Evolutionary conservation across 495 filamentous ascomycete genomes (phyloP), one percentile per base, ranked within the genome.

Genomic region (Daldinia decipiens): DNA sequence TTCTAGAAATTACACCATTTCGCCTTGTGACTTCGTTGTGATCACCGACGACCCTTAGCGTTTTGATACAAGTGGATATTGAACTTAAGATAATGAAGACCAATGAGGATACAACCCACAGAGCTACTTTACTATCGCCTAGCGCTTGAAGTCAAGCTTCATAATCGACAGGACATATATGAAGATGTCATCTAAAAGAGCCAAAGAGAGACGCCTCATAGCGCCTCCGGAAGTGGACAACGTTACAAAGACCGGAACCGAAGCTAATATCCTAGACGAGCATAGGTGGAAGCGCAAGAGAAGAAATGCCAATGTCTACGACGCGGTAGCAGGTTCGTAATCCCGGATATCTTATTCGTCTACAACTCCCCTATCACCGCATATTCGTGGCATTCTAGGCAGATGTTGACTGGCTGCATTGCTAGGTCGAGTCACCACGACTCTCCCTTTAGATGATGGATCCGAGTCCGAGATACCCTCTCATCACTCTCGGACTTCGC

Each of bases 281-380:
- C 60, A 51, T 11, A 65, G 50, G 21, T 59, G 65, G 21, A 72
- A 72, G 60, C 70, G 70, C 26, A 67, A 61, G n/a, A 73, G 55
- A 29, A 58, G 71, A 62, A 54, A 73, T 31, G 82, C 84, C 19
- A 93, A 83, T 50, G 79, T 96, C 32, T 96, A 93, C 77, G 92
- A 97, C 81, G 91, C 90, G 36, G 87, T 94, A 50, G 93, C 92
- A 65, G 92, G 93, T 92, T 64, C 34, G 57, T 59, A 24, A 27
- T 21, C 39, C 29, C 1, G 3, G 27, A 26, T 52, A n/a, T 7
- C 47, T 52, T 81, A 26, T 57, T 68, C 8, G 73, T 40, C 40
- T 27, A 29, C 19, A 6, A 13, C 27, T 77, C 45, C 82, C 83
- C 17, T 84, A 86, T 66, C 79, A 83, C 43, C 77, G 75, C 51